phyloP scores from a whole-genome alignment of 176 grass and related monocot genomes.

The Oryza longistaminata region DNA sequence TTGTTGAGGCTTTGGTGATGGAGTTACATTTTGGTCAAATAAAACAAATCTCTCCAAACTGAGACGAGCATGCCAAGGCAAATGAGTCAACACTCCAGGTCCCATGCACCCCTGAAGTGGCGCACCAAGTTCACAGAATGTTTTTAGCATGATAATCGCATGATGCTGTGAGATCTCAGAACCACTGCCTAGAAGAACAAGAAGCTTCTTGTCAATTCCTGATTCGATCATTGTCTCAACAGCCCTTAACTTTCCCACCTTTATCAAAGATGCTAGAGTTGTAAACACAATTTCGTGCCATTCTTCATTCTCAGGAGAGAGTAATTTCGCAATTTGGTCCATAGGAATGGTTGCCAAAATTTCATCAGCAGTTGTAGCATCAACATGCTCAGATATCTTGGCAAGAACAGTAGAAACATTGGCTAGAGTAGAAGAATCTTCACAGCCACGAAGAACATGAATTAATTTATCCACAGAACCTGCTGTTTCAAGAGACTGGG shows the following conservation, averaged over 20 bases:
- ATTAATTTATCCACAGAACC: constrained; percentile 55
- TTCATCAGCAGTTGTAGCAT: constrained; percentile 40
- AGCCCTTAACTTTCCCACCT: constrained; percentile 63
- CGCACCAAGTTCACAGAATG: constrained; percentile 67
- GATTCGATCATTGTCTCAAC: constrained; percentile 66
- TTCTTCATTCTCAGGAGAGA: constrained; percentile 60
- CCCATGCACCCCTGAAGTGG: constrained; percentile 61
- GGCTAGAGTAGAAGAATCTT: constrained; percentile 51
- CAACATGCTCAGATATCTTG: constrained; percentile 64
- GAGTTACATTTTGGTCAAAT: constrained; percentile 42
- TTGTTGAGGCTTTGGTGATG: constrained; percentile 56
- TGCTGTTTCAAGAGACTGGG: constrained; percentile 62
- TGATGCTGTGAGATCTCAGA: constrained; percentile 71
- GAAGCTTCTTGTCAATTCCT: constrained; percentile 73
- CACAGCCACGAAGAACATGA: constrained; percentile 48
- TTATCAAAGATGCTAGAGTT: constrained; percentile 53
- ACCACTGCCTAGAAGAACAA: constrained; percentile 57
- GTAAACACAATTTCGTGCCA: constrained; percentile 69
- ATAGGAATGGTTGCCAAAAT: constrained; percentile 73
- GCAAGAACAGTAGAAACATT: constrained; percentile 52
- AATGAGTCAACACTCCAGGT: constrained; percentile 55
- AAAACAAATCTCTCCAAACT: constrained; percentile 74
- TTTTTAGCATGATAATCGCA: constrained; percentile 61
- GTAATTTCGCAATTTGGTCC: constrained; percentile 56
- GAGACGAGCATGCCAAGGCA: constrained; percentile 76